Evolutionary conservation across 1,139 yeast genomes (phyloP), one percentile per base, ranked within the genome.

Genomic region (Yamadazyma trypodendri): DNA sequence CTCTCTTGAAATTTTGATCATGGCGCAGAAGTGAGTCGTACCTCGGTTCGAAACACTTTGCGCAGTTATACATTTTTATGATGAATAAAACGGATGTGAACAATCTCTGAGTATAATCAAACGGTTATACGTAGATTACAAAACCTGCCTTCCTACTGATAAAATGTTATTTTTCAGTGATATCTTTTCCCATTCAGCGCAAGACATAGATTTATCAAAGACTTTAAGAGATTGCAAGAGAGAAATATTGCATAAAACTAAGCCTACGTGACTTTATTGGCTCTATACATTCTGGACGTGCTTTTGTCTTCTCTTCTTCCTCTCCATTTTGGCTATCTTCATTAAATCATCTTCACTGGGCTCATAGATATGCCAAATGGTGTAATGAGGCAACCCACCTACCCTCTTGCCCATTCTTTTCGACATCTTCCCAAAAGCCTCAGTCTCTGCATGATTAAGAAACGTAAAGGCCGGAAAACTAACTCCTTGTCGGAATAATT

Each of bases 381-480:
- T 86, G 57, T 88, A 88, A 63, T 88, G 94, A 24, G 96, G 95
- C 49, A 87, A 71, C 0, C 96, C 96, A 36, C 88, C 87, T 23
- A 88, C 95, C 41, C 67, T 68, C 57, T 77, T 84, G 3, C 94
- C 94, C 84, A 87, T 84, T 39, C 72, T 68, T 50, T 75, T 84
- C 27, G 90, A 83, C 88, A 88, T 75, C 55, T 86, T 87, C 35
- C 95, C 96, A 62, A 87, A 87, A 0, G 94, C 96, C 58, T 88
- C 94, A 2, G 96, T 88, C 57, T 87, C 96, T 0, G 95, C 96
- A 58, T 88, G 96, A 55, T 86, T 87, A 58, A 81, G 77, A 57
- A 86, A 87, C 2, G 96, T 82, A 55, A 85, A 87, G 2, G 95
- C 95, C 8, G 96, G 95, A 69, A 87, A 87, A 56, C 84, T 85